Conservation (phyloP, 2,329 filamentous ascomycete genomes). For the Clonostachys rhizophaga region DNA sequence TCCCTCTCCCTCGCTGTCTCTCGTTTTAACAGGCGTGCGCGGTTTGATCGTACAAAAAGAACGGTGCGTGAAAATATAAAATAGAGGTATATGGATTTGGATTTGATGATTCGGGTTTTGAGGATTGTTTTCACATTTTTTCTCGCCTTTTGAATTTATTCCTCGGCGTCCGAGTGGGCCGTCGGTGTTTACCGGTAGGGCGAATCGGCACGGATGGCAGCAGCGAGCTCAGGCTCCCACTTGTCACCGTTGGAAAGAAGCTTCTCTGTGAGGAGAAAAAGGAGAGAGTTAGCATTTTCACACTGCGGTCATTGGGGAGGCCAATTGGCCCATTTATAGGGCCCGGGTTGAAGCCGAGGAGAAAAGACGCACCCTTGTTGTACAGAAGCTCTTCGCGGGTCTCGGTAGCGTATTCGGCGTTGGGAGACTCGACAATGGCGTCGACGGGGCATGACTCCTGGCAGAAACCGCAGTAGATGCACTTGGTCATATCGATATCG, state of each 20-base stretch:
- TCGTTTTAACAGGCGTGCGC: background rate
- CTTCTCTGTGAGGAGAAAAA: conserved; percentile 54
- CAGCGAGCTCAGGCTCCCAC: conserved; percentile 97
- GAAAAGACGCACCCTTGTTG: conserved; percentile 66
- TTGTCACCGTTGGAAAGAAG: conserved; percentile 85
- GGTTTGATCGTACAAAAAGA: conserved; percentile 1
- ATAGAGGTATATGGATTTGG: background rate
- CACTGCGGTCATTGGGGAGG: background rate
- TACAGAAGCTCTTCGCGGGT: conserved; percentile 90
- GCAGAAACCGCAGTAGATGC: conserved; percentile 99
- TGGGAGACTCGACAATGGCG: conserved; percentile 68
- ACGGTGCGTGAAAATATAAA: background rate
- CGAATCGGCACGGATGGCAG: conserved; percentile 85
- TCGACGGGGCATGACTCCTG: conserved; percentile 98
- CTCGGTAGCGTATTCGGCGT: conserved; percentile 60
- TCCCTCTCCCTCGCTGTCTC: background rate
- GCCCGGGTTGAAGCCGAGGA: background rate
- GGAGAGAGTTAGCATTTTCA: conserved; percentile 11
- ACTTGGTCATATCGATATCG: conserved; percentile 99
- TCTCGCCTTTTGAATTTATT: too few relatives aligned
- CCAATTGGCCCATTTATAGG: background rate
- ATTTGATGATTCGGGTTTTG: background rate
- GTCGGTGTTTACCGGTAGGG: conserved; percentile 67
- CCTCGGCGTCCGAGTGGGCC: background rate
- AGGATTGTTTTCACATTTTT: too few relatives aligned